Evolutionary conservation across 1,139 yeast genomes (phyloP), one percentile per base, ranked within the genome.

Genomic region (Pichia sp.): DNA sequence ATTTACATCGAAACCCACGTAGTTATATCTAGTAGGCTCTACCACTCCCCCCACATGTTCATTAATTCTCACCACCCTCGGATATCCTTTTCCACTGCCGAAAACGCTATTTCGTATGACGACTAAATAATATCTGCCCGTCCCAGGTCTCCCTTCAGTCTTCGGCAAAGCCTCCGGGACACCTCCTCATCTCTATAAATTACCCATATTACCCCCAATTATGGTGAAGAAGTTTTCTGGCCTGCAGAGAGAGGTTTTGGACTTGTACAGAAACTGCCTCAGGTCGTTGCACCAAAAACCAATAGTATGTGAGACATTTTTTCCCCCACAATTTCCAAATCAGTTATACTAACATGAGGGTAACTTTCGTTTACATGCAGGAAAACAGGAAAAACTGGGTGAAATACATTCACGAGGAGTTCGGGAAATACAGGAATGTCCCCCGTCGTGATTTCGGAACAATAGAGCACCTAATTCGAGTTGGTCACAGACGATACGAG

Each of bases 401-500:
- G 26, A 53, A 49, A 7, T 70, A 62, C 47, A 60, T 69, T 6
- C 73, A 68, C 49, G 50, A 56, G 11, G 95, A 89, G 66, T 93
- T 93, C 67, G 73, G 68, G n/a, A 81, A 82, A 63, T 76, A 84
- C 67, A 72, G 75, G 49, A 64, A 70, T 38, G 70, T 92, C 15
- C 82, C 87, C 36, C 84, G 88, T 66, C 85, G 89, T 64, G 96
- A 89, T 65, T 92, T 92, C 67, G 77, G 85, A 41, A 88, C 96
- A 1, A 83, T 93, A 51, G 99, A 93, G 68, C 93, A 90, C 71
- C 74, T 93, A 49, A 70, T 93, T 42, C 75, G 99, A 55, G 79
- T 80, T 10, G 99, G 98, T 2, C 76, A 80, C 59, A 80, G 85
- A 65, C 77, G 86, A 66, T 75, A 80, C 57, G 96, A 90, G 60